Conservation (phyloP, 23 red algal species). For the Pyropia haitanensis region DNA sequence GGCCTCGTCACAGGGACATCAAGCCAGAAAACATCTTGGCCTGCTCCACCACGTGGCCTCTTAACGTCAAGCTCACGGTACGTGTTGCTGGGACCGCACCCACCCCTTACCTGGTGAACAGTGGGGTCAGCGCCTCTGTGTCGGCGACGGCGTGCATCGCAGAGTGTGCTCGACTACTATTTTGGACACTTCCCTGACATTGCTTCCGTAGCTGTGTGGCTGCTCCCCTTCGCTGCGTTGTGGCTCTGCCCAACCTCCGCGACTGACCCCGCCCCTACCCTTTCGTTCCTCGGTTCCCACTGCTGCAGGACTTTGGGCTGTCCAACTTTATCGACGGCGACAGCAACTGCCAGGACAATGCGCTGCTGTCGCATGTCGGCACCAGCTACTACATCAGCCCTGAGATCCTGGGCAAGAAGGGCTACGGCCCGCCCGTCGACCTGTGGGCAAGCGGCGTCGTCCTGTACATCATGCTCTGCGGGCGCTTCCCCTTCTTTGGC, state of each 20-base stretch:
- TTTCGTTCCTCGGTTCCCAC: not conserved
- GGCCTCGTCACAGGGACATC: conserved; percentile 21
- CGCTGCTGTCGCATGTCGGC: conserved; percentile 57
- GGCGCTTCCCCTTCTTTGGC: conserved; percentile 77
- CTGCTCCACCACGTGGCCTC: conserved; percentile 34
- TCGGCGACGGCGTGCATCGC: no score
- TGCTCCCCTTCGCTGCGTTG: no score
- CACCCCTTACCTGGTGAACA: no score
- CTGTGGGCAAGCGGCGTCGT: conserved; percentile 92
- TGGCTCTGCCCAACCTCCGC: no score
- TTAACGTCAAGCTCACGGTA: conserved; percentile 39
- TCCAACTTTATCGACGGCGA: conserved; percentile 47
- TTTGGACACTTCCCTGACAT: no score
- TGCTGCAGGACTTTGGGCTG: conserved; percentile 58
- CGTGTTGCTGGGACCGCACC: no score
- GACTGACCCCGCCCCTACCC: no score
- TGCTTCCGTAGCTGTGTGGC: no score
- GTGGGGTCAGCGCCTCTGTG: no score
- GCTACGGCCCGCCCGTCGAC: conserved; percentile 79
- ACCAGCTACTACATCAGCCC: conserved; percentile 90
- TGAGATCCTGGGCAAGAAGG: conserved; percentile 75
- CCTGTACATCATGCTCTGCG: conserved; percentile 84
- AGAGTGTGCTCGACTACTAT: no score
- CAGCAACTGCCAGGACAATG: conserved; percentile 16
- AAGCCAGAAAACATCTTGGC: conserved; percentile 65